A percentile compares a stretch with the other conserved stretches of the same genome.
Conservation (phyloP, 2,329 filamentous ascomycete species). For the Monascus ruber region DNA sequence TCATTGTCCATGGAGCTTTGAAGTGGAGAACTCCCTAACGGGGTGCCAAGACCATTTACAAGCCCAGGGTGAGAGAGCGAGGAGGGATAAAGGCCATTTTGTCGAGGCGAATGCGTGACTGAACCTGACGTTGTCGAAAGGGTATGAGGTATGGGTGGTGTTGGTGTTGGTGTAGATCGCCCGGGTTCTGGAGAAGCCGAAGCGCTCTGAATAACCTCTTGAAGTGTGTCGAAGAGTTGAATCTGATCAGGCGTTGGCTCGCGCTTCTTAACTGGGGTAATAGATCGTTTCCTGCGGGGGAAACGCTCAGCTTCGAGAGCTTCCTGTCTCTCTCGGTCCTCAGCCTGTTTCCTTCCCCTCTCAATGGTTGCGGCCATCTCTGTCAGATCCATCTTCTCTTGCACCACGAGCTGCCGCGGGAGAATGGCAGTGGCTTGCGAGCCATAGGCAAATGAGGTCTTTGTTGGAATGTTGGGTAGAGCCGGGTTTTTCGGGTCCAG, state of each 20-base stretch:
- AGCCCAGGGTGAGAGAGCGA: slow-evolving; percentile 11
- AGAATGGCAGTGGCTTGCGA: slow-evolving; percentile 23
- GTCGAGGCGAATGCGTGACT: slow-evolving; percentile 7
- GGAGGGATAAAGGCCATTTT: slow-evolving; percentile 18
- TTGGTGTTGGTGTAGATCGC: slow-evolving; percentile 20
- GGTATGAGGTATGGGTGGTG: slow-evolving; percentile 22
- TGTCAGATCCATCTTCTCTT: slow-evolving; percentile 16
- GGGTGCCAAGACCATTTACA: slow-evolving; percentile 3
- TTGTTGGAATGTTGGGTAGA: slow-evolving; percentile 27
- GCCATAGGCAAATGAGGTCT: slow-evolving; percentile 32
- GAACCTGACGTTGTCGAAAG: slow-evolving; percentile 23
- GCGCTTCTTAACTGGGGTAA: slow-evolving; percentile 13
- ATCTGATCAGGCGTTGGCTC: slow-evolving; percentile 24
- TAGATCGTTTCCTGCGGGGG: slow-evolving; percentile 5
- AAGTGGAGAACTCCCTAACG: slow-evolving; percentile 8
- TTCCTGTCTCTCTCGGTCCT: slow-evolving; percentile 13
- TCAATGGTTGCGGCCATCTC: slow-evolving; percentile 26
- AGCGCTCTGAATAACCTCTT: slow-evolving; percentile 12
- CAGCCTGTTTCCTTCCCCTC: slow-evolving; percentile 14
- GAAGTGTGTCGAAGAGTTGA: slow-evolving; percentile 18
- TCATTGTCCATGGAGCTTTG: slow-evolving; percentile 20
- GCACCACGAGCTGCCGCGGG: slow-evolving; percentile 21
- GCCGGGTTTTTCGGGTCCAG: slow-evolving; percentile 10
- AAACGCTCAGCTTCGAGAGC: slow-evolving; percentile 9
- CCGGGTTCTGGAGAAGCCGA: slow-evolving; percentile 7